Percentiles rank a stretch among this genome's conserved stretches.
Conservation (phyloP, 192 early-diverging fungal species). For the Lunasporangiospora selenospora region DNA sequence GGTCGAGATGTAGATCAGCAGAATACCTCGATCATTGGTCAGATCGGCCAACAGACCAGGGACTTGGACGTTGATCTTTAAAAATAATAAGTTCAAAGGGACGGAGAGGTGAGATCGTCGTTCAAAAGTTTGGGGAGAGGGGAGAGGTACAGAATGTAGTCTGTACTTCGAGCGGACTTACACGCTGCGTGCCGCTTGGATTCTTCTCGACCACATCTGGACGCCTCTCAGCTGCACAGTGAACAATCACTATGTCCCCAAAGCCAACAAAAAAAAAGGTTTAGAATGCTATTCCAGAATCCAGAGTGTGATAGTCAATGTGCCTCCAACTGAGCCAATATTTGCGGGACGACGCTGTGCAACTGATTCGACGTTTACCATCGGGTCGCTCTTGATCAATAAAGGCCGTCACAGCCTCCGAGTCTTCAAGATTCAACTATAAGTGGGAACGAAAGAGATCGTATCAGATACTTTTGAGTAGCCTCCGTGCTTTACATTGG, state of each 20-base stretch:
- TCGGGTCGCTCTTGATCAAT: constrained; percentile 62
- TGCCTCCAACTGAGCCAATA: no score
- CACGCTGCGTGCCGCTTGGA: constrained; percentile 57
- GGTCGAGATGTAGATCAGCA: constrained; percentile 84
- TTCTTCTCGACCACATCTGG: constrained; percentile 83
- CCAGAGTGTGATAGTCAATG: no score
- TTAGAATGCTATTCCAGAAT: no score
- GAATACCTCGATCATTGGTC: constrained; percentile 55
- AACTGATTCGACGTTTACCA: no score
- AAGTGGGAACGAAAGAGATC: not conserved
- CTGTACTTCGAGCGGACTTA: no score
- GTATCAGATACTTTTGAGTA: no score
- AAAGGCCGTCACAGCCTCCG: constrained; percentile 56
- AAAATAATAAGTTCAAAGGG: not conserved
- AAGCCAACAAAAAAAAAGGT: no score
- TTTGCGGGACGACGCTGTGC: no score
- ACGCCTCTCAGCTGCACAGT: constrained; percentile 87
- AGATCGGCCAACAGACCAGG: constrained; percentile 62
- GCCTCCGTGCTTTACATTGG: no score
- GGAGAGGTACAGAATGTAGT: no score
- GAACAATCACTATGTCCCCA: constrained; percentile 68
- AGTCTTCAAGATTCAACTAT: constrained; percentile 74
- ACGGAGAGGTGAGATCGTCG: constrained; percentile 5
- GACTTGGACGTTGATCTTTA: constrained; percentile 71
- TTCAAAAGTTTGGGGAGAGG: no score